These are phyloP conservation scores for Balakata baccata DNA, from an alignment of 345 rosid species.

Conservation along the genomic window DNA sequence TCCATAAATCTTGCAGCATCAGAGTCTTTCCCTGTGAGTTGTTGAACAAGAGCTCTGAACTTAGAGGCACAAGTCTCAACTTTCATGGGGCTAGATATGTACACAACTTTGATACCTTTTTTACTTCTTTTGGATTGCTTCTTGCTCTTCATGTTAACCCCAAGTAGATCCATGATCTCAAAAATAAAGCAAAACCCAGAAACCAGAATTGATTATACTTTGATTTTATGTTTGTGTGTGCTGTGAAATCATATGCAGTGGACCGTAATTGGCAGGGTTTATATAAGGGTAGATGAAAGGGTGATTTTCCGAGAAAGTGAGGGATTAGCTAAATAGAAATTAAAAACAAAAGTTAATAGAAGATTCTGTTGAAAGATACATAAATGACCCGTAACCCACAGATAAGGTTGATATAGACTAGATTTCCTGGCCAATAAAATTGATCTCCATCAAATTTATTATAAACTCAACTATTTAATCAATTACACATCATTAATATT, in stretches of 20 bases:
- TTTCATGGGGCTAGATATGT: constrained; percentile 80
- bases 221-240: not conserved
- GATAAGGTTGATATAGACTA: too few species aligned
- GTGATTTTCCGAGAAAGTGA: not conserved
- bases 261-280: not conserved
- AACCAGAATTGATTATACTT: not conserved
- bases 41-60: constrained; percentile 76
- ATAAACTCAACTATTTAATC: too few species aligned
- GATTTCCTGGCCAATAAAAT: too few species aligned
- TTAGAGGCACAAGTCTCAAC: constrained; percentile 63
- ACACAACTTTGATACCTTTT: constrained; percentile 61
- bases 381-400: constrained; percentile 35
- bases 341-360: constrained; percentile 13
- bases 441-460: too few species aligned
- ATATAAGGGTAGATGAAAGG: not conserved
- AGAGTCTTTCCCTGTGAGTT: constrained; percentile 83
- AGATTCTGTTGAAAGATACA: constrained; percentile 21
- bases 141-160: constrained; percentile 22
- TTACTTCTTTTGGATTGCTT: constrained; percentile 20
- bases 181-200: not conserved
- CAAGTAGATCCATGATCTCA: constrained; percentile 29
- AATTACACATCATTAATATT: too few species aligned
- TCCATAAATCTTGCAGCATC: constrained; percentile 42
- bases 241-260: not conserved
- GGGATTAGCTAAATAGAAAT: not conserved